Evolutionary conservation across 1,284 basidiomycete species (phyloP), one percentile per base, ranked within the genome.

Genomic region (Fomitiporia mediterranea): DNA sequence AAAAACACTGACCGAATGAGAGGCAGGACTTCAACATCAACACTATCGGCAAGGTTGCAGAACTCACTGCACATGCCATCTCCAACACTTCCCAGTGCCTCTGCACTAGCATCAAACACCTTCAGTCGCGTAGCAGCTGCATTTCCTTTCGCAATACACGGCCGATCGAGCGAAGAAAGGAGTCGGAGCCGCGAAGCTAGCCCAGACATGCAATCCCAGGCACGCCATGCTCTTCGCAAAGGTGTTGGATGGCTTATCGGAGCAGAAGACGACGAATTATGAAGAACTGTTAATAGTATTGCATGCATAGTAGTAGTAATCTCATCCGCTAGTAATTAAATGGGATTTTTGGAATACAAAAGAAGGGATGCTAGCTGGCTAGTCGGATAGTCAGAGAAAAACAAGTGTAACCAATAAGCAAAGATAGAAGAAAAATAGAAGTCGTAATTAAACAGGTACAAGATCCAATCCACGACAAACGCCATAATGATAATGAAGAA

Each of bases 181-280:
- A 69, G 51, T 75, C 77, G 40, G 64, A 76, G 77, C 56, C 69
- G 67, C 13, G 69, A 70, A 11, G 74, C 71, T 39, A 72, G 73
- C 21, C 80, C 79, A 15, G 84, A 89, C 55, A 82, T 91, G 21
- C 83, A 85, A 15, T 70, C 76, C 4, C 85, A 89, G 61, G 88
- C 90, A 8, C 82, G 81, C 43, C 80, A 84, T 37, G 86, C 81
- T 17, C 69, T 94, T 35, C 86, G 88, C 47, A 84, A 85, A 65
- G 91, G 91, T 11, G 86, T 94, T 50, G 90, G 90, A 6, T 94
- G 91, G 91, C 73, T 94, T 28, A 86, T 94, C 61, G 91, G 91
- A 34, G 86, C 84, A 17, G 89, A 92, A 55, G 82, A 82, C 32
- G 72, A 74, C 40, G 58, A 60, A 44, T 15, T 60, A 35, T 60